Base-by-base conservation (phyloP, 495 filamentous ascomycete genomes). In the Cercophora newfieldiana region DNA sequence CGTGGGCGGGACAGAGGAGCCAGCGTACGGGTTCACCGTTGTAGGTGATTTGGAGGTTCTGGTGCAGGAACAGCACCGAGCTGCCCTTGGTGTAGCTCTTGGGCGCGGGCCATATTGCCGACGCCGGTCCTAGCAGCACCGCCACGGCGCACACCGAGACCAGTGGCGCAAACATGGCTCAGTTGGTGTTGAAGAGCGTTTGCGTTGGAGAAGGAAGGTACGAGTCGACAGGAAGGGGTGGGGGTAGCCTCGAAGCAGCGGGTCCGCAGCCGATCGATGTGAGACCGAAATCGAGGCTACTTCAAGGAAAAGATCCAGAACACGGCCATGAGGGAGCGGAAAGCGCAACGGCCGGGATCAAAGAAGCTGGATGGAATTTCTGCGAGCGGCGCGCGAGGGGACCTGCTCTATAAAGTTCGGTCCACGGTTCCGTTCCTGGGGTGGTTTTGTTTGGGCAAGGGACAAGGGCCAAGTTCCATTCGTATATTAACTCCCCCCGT, bases 21-120 rank as follows among this genome's bases (percentile, higher is more conserved):
- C 66, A 76, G 72, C 83, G 74, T 87, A 85, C 84, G 72, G 65
- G 72, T 74, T 71, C 75, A 66, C 83, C 82, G 72, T 86, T 86
- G 69, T 88, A 89, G 28, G 79, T 83, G 58, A 89, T 77, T 18
- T 78, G 37, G 14, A 89, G 73, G 62, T 79, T 73, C 22, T 82
- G 73, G 50, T 79, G 72, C 61, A 90, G 84, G 79, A 83, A 90
- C 37, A 89, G 66, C 19, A 82, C 79, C 3, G 79, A 78, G 64
- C 77, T 77, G 8, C 88, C 88, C 61, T 77, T 82, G 57, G 76
- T 79, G 68, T 83, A 81, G 54, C 70, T 79, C 48, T 74, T 68
- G 12, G 88, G 88, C 7, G 83, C 75, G 2, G 88, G 88, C 88
- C 88, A 90, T 58, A 90, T 74, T 0, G 87, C 88, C 7, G 69